A percentile compares a stretch with the other conserved stretches of the same genome.
These are phyloP conservation scores for Pichia sp. DNA, from an alignment of 1,139 yeast species.

Conservation along the genomic window DNA sequence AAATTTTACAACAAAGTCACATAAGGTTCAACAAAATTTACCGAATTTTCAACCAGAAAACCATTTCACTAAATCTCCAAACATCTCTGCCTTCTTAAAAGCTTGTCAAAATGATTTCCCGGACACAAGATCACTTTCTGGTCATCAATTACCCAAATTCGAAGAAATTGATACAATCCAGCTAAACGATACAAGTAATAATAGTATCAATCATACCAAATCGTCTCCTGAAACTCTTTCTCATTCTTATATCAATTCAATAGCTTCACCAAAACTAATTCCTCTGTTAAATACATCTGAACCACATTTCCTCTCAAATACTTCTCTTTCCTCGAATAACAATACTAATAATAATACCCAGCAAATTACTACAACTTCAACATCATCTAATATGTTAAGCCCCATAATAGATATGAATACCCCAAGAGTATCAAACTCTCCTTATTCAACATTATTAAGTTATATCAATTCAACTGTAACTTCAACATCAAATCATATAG, in stretches of 20 bases:
- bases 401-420: slow-evolving; percentile 4
- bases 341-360: no score
- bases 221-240: not conserved
- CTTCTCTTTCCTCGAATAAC: no score
- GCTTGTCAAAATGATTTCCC: not conserved
- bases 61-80: slow-evolving; percentile 11
- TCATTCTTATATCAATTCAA: not conserved
- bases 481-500: not conserved
- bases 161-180: slow-evolving; percentile 8
- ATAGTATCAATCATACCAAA: slow-evolving; percentile 6
- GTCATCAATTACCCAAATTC: not conserved
- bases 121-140: not conserved
- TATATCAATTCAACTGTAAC: not conserved
- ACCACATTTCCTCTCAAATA: no score
- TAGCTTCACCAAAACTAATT: not conserved
- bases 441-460: slow-evolving; percentile 3
- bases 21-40: not conserved
- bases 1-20: not conserved
- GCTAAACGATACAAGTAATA: no score
- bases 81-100: slow-evolving; percentile 4
- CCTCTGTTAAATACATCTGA: not conserved
- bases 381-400: not conserved
- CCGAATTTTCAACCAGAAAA: slow-evolving; percentile 3
- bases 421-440: slow-evolving; percentile 2
- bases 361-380: not conserved